These are phyloP conservation scores for Pichia sp. DNA, from an alignment of 1,139 yeast genomes.

Conservation along the genomic window DNA sequence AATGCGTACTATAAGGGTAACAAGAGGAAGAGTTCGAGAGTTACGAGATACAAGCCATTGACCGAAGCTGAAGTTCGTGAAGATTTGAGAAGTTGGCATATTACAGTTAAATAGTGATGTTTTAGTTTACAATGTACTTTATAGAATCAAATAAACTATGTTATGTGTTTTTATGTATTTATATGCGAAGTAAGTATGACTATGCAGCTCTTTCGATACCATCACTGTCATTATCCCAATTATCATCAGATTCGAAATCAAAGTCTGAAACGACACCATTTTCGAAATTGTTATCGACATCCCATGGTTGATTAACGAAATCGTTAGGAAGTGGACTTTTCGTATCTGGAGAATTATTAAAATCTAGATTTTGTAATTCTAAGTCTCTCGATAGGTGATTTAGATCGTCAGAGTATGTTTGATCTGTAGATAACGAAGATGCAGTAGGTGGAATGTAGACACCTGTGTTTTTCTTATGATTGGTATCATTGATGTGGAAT, in stretches of 20 bases:
- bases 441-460: not conserved
- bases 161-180: too few relatives aligned
- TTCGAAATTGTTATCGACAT: conserved; percentile 12
- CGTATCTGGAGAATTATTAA: not conserved
- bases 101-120: conserved; percentile 8
- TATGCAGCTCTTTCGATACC: conserved; percentile 28
- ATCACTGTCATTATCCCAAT: conserved; percentile 28
- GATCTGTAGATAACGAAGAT: not conserved
- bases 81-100: conserved; percentile 33
- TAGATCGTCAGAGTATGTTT: not conserved
- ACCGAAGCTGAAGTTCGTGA: conserved; percentile 29
- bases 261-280: conserved; percentile 22
- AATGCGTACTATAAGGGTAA: not conserved
- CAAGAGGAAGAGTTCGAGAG: not conserved
- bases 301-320: not conserved
- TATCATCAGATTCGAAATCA: conserved; percentile 17
- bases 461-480: not conserved
- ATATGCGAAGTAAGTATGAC: too few relatives aligned
- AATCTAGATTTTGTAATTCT: not conserved
- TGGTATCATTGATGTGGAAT: conserved; percentile 1
- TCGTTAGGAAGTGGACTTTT: not conserved
- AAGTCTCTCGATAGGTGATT: not conserved
- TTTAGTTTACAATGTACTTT: too few relatives aligned
- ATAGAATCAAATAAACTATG: too few relatives aligned
- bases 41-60: conserved; percentile 23